These are phyloP conservation scores for Penicilliopsis zonata DNA, from an alignment of 495 filamentous ascomycete genomes.

Conservation along the genomic window DNA sequence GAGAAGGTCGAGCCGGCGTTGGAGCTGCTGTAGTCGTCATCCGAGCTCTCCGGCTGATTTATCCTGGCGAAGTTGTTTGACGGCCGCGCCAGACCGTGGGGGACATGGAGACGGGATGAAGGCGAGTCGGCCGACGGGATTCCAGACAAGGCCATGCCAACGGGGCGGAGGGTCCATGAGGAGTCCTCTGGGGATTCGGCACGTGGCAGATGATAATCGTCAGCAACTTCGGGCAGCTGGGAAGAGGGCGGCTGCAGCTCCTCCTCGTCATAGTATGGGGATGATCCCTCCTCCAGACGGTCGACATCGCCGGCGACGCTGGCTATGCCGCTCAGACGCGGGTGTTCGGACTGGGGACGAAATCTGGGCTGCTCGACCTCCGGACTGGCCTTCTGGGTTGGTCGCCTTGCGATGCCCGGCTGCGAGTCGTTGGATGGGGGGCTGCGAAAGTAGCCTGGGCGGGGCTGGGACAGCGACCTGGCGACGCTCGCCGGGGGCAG, in stretches of 20 bases:
- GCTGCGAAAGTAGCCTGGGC: slow-evolving; percentile 66
- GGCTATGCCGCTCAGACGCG: slow-evolving; percentile 54
- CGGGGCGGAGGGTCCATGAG: slow-evolving; percentile 4
- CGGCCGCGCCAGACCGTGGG: slow-evolving; percentile 37
- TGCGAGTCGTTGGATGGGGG: slow-evolving; percentile 24
- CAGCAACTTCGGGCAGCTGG: no score
- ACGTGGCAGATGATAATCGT: slow-evolving; percentile 32
- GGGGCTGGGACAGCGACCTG: slow-evolving; percentile 53
- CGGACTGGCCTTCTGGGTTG: slow-evolving; percentile 32
- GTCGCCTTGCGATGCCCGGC: slow-evolving; percentile 16
- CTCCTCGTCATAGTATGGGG: slow-evolving; percentile 12
- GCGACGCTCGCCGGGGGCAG: slow-evolving; percentile 73
- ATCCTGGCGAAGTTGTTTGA: slow-evolving; percentile 46
- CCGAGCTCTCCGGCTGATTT: slow-evolving; percentile 47
- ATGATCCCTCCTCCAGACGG: slow-evolving; percentile 18
- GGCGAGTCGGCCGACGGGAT: slow-evolving; percentile 33
- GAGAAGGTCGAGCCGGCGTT: slow-evolving; percentile 41
- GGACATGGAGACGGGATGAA: slow-evolving; percentile 31
- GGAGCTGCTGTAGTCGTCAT: slow-evolving; percentile 47
- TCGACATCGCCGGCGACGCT: slow-evolving; percentile 34
- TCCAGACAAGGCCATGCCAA: slow-evolving; percentile 11
- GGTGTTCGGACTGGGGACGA: slow-evolving; percentile 62
- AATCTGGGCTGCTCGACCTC: slow-evolving; percentile 49
- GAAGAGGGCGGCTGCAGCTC: background rate
- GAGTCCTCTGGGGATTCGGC: slow-evolving; percentile 38